These are phyloP conservation scores for Aspergillus cristatus DNA, from an alignment of 495 filamentous ascomycete genomes.

Conservation along the genomic window DNA sequence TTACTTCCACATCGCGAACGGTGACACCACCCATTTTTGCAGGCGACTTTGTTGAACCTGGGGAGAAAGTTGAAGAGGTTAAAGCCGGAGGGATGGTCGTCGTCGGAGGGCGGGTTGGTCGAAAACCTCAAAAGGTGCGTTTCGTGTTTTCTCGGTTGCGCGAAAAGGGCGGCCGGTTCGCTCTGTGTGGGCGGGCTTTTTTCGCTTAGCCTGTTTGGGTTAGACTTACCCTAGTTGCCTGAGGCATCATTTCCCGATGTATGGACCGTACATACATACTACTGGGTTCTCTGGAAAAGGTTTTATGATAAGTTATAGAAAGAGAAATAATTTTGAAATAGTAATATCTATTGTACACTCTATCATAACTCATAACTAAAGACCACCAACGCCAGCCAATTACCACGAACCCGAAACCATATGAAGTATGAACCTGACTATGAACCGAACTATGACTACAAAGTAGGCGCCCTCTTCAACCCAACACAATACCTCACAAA, in stretches of 20 bases:
- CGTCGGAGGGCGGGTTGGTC: slow-evolving; percentile 29
- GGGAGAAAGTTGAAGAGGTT: slow-evolving; percentile 23
- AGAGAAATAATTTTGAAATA: too few species aligned
- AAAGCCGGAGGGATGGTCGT: slow-evolving; percentile 22
- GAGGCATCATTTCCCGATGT: neutral
- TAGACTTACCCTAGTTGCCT: slow-evolving; percentile 33
- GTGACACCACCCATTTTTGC: slow-evolving; percentile 78
- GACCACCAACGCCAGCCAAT: slow-evolving; percentile 3
- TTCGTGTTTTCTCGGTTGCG: slow-evolving; percentile 24
- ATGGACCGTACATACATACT: too few species aligned
- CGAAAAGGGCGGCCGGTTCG: slow-evolving; percentile 4
- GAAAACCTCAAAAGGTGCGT: slow-evolving; percentile 33
- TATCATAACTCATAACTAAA: slow-evolving; percentile 13
- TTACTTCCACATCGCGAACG: slow-evolving; percentile 87
- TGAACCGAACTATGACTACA: slow-evolving; percentile 25
- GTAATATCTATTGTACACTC: slow-evolving; percentile 10
- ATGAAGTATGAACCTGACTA: too few species aligned
- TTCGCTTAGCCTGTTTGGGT: slow-evolving; percentile 36
- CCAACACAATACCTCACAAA: slow-evolving; percentile 67
- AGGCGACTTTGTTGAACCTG: slow-evolving; percentile 31
- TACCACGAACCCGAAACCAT: slow-evolving; percentile 1
- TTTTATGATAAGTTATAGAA: neutral
- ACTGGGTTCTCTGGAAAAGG: neutral
- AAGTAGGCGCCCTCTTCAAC: slow-evolving; percentile 43
- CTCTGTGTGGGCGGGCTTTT: slow-evolving; percentile 29